Conservation (phyloP, 2,329 filamentous ascomycete genomes). For the Trichoderma aggressivum region DNA sequence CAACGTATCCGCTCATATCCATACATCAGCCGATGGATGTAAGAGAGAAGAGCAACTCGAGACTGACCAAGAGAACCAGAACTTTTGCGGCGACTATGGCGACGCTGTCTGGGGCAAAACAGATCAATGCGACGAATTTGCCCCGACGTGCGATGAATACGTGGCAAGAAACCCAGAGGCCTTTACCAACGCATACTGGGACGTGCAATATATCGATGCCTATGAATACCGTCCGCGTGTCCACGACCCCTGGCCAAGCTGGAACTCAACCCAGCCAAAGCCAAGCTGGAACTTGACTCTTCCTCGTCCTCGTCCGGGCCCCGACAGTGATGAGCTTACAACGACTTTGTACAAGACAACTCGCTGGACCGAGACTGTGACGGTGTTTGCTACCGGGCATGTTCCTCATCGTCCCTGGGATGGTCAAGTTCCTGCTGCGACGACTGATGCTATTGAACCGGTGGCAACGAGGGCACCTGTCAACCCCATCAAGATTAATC, state of each 20-base stretch:
- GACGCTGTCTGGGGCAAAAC: constrained; percentile 42
- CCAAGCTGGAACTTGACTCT: background rate
- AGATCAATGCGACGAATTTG: constrained; percentile 39
- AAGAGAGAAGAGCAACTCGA: background rate
- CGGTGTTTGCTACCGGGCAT: constrained; percentile 14
- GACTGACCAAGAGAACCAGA: constrained; percentile 30
- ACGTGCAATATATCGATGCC: constrained; percentile 54
- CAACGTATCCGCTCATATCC: background rate
- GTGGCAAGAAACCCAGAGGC: constrained; percentile 44
- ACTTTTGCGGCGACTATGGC: constrained; percentile 77
- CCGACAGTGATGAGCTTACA: constrained; percentile 22
- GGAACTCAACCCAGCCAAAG: background rate
- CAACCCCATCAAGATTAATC: constrained; percentile 34
- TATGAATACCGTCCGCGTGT: constrained; percentile 31
- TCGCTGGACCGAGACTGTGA: constrained; percentile 28
- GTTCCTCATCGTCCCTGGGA: constrained; percentile 3
- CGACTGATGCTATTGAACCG: constrained; percentile 4
- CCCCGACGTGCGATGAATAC: constrained; percentile 45
- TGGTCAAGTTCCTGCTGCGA: background rate
- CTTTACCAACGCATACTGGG: constrained; percentile 45
- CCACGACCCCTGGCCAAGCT: background rate
- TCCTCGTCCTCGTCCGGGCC: background rate
- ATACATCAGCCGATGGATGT: background rate
- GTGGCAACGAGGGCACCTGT: constrained; percentile 16
- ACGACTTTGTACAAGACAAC: constrained; percentile 28